Evolutionary conservation across 495 filamentous ascomycete species (phyloP), one percentile per base, ranked within the genome.

Genomic region (Penicillium chermesinum): DNA sequence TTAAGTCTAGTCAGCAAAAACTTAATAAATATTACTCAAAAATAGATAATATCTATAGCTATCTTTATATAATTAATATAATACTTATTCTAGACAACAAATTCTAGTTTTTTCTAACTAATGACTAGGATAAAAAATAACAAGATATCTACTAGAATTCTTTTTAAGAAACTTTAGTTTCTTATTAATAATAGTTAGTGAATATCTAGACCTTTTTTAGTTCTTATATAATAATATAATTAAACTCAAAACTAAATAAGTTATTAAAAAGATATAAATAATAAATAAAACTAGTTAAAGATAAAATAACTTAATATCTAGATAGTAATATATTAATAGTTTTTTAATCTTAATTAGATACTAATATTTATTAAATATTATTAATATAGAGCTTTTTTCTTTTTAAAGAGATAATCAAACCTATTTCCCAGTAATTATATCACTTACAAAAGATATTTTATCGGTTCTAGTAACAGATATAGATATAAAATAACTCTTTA

Each of bases 61-160:
- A 53, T 41, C 41, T 58, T 37, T 63, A 57, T 39, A 41, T 37
- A 36, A 55, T 63, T 58, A 38, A 40, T 2, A 63, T 41, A 21
- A 60, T 63, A 2, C 17, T 63, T 15, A 34, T 36, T 1, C 53
- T 49, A 8, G 12, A 41, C 8, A 20, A 57, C 34, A 62, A 62
- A 48, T 25, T 62, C n/a, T 2, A 62, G 3, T 59, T 62, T 44
- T 62, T 62, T 35, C 43, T 8, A 38, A 51, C 6, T 33, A 42
- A 36, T 0, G 45, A 53, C n/a, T 60, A 41, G 50, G 49, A 43
- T 15, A 33, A 32, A 18, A 19, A 46, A 8, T 44, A 18, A 17
- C 38, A 15, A 5, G 38, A 18, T 19, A 41, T 19, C 17, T 41
- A 41, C 21, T 19, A 19, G 5, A 6, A 5, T 6, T 37, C 35